Percentiles rank a stretch among this genome's conserved stretches.
Evolutionary conservation across 2,329 filamentous ascomycete species (phyloP).

Genomic region (Pseudogymnoascus pannorum): DNA sequence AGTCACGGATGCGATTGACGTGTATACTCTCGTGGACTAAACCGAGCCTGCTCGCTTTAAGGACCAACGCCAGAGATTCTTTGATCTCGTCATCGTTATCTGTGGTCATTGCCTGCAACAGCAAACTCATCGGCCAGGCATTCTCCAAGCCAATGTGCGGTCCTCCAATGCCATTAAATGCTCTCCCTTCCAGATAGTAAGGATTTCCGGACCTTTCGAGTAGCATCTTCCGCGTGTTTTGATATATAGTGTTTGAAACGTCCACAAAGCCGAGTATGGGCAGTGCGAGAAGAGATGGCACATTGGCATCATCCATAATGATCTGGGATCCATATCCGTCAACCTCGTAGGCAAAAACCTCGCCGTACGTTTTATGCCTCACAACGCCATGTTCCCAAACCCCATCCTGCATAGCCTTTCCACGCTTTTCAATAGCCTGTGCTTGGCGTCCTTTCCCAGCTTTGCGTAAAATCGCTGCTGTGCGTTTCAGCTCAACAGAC

Average conservation of each 20-base stretch:
- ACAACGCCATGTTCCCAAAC: slow-evolving; percentile 82
- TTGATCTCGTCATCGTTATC: slow-evolving; percentile 77
- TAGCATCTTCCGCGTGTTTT: slow-evolving; percentile 75
- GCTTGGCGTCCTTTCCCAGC: slow-evolving; percentile 47
- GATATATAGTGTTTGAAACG: slow-evolving; percentile 61
- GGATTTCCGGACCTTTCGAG: slow-evolving; percentile 53
- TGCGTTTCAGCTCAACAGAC: slow-evolving; percentile 74
- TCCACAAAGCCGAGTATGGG: slow-evolving; percentile 71
- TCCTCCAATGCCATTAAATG: slow-evolving; percentile 86
- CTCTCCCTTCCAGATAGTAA: slow-evolving; percentile 71
- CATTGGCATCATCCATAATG: slow-evolving; percentile 85
- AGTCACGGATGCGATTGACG: slow-evolving; percentile 60
- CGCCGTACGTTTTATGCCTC: slow-evolving; percentile 63
- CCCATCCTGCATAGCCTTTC: slow-evolving; percentile 61
- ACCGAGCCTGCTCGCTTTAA: slow-evolving; percentile 67
- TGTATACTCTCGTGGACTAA: slow-evolving; percentile 89
- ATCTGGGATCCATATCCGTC: slow-evolving; percentile 79
- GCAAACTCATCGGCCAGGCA: slow-evolving; percentile 93
- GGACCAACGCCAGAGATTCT: slow-evolving; percentile 64
- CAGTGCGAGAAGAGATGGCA: slow-evolving; percentile 71
- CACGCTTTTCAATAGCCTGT: slow-evolving; percentile 50
- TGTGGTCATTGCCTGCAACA: slow-evolving; percentile 86
- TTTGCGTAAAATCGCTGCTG: slow-evolving; percentile 59
- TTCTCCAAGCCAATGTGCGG: slow-evolving; percentile 75
- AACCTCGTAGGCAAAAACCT: slow-evolving; percentile 81